Conservation (phyloP, 2,329 filamentous ascomycete species). For the Eurotiales sp. region DNA sequence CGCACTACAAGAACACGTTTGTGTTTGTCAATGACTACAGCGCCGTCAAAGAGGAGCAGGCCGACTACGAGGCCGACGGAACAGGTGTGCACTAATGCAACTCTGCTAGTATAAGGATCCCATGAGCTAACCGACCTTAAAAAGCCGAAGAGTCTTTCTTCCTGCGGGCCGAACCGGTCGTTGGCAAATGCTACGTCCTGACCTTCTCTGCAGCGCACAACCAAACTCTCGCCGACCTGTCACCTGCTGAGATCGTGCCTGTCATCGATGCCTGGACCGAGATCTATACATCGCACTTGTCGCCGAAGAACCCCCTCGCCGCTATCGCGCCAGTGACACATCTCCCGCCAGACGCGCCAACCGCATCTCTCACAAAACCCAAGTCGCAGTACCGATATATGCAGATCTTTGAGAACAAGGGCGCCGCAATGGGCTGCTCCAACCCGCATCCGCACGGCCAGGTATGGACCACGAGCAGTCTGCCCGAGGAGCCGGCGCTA, state of each 20-base stretch:
- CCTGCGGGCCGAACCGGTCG: conserved; percentile 79
- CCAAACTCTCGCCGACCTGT: conserved; percentile 87
- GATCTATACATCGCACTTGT: conserved; percentile 79
- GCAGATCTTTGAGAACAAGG: conserved; percentile 99
- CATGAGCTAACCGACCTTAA: conserved; percentile 6
- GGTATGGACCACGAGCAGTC: conserved; percentile 86
- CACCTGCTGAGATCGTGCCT: conserved; percentile 69
- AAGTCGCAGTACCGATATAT: conserved; percentile 85
- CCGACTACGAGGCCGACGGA: conserved; percentile 63
- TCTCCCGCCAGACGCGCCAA: conserved; percentile 45
- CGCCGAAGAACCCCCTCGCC: conserved; percentile 64
- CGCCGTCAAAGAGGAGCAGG: conserved; percentile 90
- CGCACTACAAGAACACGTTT: conserved; percentile 80
- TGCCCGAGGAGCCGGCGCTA: conserved; percentile 82
- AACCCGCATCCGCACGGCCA: conserved; percentile 98
- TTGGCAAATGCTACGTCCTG: conserved; percentile 93
- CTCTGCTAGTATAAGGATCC: neutral
- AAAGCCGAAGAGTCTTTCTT: conserved; percentile 73
- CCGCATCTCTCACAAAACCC: conserved; percentile 49
- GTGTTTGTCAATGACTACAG: conserved; percentile 98
- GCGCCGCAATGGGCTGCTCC: conserved; percentile 94
- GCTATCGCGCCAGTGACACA: conserved; percentile 44
- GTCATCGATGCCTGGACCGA: conserved; percentile 88
- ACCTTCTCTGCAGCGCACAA: conserved; percentile 91
- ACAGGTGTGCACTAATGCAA: conserved; percentile 37